Base-by-base conservation (phyloP, 805 yeast species). In the Lachancea sp. region DNA sequence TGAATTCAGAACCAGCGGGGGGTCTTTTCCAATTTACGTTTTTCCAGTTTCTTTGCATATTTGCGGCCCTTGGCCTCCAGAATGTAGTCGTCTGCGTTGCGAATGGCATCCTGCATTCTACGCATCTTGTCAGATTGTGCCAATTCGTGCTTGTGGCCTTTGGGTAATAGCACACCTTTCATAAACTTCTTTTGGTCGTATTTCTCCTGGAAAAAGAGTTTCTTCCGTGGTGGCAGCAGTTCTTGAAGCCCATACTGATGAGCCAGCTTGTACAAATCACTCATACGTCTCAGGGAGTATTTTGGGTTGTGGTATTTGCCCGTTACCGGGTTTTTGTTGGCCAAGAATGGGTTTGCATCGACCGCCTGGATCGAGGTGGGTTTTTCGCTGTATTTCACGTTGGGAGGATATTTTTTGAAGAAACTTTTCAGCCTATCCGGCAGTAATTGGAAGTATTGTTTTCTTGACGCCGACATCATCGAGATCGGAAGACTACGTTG, bases 251-350 rank as follows among this genome's bases (percentile, higher is more conserved):
- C 96, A 55, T 77, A 85, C 55, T 81, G 77, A 59, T 78, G 73
- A 1, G 96, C 96, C 58, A 84, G 66, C 66, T 90, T 90, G 73
- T 75, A 88, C 44, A 90, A 68, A 51, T 82, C 95, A 16, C 90
- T 79, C 58, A 86, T 89, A 57, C 91, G 78, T 68, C 96, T 78
- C 58, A 82, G 69, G 8, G 95, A 85, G 66, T 78, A 85, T 53
- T 79, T 73, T 20, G 97, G 86, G 48, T 79, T 78, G 56, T 86
- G 95, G 69, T 81, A 78, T 54, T 68, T 72, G n/a, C 83, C 78
- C 18, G 95, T 87, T 18, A 83, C 77, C 17, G 95, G 88, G 63
- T 89, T 89, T 58, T 76, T 83, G 64, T 87, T 89, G 19, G 95
- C 82, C 45, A 87, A 65, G 64, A 90, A 90, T 43, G 97, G 97